Evolutionary conservation across 208 protist genomes (phyloP).

Genomic region (Vickermania ingenoplastis): DNA sequence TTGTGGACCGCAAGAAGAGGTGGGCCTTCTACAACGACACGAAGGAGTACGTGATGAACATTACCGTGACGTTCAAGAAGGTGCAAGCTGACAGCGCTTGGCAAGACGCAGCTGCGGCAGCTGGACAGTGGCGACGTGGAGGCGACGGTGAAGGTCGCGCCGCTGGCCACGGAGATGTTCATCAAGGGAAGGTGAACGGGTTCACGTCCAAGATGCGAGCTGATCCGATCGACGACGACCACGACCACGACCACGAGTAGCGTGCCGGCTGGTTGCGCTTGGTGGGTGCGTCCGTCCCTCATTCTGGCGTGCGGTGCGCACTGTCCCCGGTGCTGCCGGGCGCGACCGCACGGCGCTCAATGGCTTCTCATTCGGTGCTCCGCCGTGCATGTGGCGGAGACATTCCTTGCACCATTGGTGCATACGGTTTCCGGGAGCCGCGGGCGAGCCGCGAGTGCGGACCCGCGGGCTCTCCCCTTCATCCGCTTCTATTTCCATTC

Average conservation of each 20-base stretch:
- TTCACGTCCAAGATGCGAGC: conserved; percentile 42
- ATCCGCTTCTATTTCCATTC: too few species aligned
- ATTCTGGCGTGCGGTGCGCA: too few species aligned
- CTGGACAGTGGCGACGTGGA: conserved; percentile 23
- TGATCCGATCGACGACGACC: conserved; percentile 22
- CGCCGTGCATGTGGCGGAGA: too few species aligned
- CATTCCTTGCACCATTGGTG: too few species aligned
- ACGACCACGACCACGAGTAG: not conserved
- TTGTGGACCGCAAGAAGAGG: conserved; percentile 29
- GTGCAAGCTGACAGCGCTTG: conserved; percentile 40
- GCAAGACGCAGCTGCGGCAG: conserved; percentile 31
- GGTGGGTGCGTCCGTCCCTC: not conserved
- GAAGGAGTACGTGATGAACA: conserved; percentile 56
- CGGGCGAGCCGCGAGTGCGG: too few species aligned
- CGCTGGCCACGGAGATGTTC: conserved; percentile 40
- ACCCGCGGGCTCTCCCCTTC: too few species aligned
- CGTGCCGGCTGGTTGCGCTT: not conserved
- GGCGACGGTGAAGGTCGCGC: conserved; percentile 47
- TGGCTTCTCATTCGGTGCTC: too few species aligned
- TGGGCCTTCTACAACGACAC: conserved; percentile 83
- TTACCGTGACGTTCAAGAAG: conserved; percentile 47
- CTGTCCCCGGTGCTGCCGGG: too few species aligned
- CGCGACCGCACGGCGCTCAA: too few species aligned
- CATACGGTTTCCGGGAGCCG: too few species aligned
- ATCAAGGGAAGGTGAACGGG: conserved; percentile 55